Evolutionary conservation across 768 basidiomycete genomes (phyloP), one percentile per base, ranked within the genome.

Genomic region (Russula vinacea): DNA sequence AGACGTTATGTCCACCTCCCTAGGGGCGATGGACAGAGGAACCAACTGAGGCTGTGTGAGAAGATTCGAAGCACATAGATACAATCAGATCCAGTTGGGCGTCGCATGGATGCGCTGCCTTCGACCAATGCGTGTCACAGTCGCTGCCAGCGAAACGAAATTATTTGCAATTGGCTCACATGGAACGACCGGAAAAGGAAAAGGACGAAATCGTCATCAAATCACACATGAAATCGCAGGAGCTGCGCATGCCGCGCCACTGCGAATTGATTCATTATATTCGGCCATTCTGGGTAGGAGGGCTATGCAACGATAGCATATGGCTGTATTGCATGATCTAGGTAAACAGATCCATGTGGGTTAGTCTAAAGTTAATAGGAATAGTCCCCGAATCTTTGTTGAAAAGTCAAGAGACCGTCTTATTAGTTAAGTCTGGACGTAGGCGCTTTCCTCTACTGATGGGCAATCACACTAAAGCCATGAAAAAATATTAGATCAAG

Each of bases 391-490:
- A 62, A 61, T 45, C 32, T 49, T 56, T 56, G 64, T 70, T 66
- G 54, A 68, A 69, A 68, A 51, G 55, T 45, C 45, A n/a, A 56
- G 47, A 13, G 19, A n/a, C 35, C 62, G 47, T 62, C 66, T 53
- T 65, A 58, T 13, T 13, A 39, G 70, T 70, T 70, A 73, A 52
- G 63, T 61, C 62, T 65, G 71, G 45, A 71, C 65, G 26, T 78
- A 78, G 45, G 84, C 84, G 49, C 86, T 73, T 71, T 94, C 92
- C 76, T 93, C 90, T 50, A 94, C 92, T 2, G 90, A 82, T 22
- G 90, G 89, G 68, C 92, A 94, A 72, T 92, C 88, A 69, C 92
- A 94, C 91, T 92, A 69, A 45, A 40, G 67, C 53, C 44, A 68
- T 51, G 69, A 70, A 47, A 35, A 37, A 39, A 56, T 8, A 39